Conservation (phyloP, 2,329 filamentous ascomycete genomes). For the Sphaerulina vaccinii region DNA sequence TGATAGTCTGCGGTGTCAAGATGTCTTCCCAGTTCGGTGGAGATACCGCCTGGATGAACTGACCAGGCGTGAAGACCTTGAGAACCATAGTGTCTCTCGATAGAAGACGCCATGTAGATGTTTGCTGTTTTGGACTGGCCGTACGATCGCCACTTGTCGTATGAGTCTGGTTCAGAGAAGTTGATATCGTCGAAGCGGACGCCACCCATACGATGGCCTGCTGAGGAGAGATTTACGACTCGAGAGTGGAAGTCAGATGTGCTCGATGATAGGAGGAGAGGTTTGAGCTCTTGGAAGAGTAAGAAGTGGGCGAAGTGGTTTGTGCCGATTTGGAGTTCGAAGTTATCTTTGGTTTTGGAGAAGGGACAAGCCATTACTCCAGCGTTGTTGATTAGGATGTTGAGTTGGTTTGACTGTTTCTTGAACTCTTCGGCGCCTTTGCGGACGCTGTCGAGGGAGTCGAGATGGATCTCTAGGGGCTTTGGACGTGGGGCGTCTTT, state of each 20-base stretch:
- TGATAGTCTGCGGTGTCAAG: constrained; percentile 19
- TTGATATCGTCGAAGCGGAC: constrained; percentile 45
- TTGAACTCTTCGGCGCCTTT: constrained; percentile 37
- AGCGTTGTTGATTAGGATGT: constrained; percentile 42
- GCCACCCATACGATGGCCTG: constrained; percentile 41
- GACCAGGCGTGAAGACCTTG: constrained; percentile 46
- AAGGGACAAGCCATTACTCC: constrained; percentile 42
- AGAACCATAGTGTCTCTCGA: constrained; percentile 51
- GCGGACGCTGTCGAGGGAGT: too few relatives aligned
- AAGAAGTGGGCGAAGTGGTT: constrained; percentile 55
- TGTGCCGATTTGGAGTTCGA: constrained; percentile 53
- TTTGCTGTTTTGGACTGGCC: constrained; percentile 53
- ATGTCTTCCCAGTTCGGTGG: constrained; percentile 26
- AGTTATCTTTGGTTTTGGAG: constrained; percentile 15
- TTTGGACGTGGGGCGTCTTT: constrained; percentile 23
- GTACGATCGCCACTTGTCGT: constrained; percentile 45
- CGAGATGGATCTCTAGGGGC: too few relatives aligned
- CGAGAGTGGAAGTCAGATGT: constrained; percentile 46
- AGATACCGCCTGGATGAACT: constrained; percentile 50
- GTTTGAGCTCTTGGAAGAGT: constrained; percentile 52
- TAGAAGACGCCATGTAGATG: constrained; percentile 52
- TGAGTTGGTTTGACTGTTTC: constrained; percentile 36
- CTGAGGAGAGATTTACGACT: constrained; percentile 48
- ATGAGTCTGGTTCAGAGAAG: constrained; percentile 33
- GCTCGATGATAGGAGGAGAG: constrained; percentile 43